These are phyloP conservation scores for Aspergillus tamarii DNA, from an alignment of 2,329 filamentous ascomycete genomes.

Conservation along the genomic window DNA sequence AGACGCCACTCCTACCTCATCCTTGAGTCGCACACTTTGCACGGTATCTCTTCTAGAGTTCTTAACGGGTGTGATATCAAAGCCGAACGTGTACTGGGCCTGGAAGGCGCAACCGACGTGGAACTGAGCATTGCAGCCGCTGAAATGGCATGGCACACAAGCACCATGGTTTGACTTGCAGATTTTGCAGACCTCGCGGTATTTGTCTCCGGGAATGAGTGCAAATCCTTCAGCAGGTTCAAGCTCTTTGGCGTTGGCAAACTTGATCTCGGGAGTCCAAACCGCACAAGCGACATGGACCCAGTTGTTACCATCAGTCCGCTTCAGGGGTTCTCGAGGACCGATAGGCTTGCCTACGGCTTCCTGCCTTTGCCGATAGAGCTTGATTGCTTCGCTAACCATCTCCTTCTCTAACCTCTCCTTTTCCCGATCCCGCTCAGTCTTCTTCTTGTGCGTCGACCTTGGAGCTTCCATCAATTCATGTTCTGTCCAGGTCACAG, in stretches of 20 bases:
- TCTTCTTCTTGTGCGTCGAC: constrained; percentile 82
- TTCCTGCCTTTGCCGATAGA: constrained; percentile 80
- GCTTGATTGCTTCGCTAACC: constrained; percentile 76
- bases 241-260: constrained; percentile 79
- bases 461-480: constrained; percentile 85
- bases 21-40: constrained; percentile 77
- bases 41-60: constrained; percentile 80
- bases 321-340: constrained; percentile 88
- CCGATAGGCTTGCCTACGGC: constrained; percentile 80
- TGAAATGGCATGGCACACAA: constrained; percentile 76
- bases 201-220: constrained; percentile 72
- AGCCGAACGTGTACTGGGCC: constrained; percentile 79
- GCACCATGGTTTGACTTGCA: constrained; percentile 78
- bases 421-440: constrained; percentile 86
- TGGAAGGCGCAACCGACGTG: constrained; percentile 92
- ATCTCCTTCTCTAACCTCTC: constrained; percentile 85
- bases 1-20: constrained; percentile 80
- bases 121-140: constrained; percentile 57
- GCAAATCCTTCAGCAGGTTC: constrained; percentile 89
- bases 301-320: constrained; percentile 97
- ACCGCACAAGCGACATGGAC: constrained; percentile 92
- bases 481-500: constrained; percentile 76
- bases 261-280: constrained; percentile 91
- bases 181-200: constrained; percentile 77
- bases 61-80: constrained; percentile 89